A percentile compares a stretch with the other conserved stretches of the same genome.
phyloP scores from a whole-genome alignment of 495 filamentous ascomycete species.

The Hypoxylon fuscum region DNA sequence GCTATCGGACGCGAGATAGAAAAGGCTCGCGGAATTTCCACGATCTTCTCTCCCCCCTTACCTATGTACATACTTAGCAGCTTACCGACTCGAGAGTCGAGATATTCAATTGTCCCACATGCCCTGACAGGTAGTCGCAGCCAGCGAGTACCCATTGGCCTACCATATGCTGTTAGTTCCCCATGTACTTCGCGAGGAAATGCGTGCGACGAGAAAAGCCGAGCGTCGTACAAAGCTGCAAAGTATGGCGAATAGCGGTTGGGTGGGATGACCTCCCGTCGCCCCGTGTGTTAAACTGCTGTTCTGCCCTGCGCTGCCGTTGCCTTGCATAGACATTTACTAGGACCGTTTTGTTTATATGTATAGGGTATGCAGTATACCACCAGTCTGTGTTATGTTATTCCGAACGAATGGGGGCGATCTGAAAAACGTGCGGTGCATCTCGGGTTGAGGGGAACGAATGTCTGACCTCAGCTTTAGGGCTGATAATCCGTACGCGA shows the following conservation, averaged over 20 bases:
- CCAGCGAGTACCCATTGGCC: slow-evolving; percentile 18
- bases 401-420: slow-evolving; percentile 13
- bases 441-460: not conserved
- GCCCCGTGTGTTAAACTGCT: slow-evolving; percentile 9
- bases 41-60: slow-evolving; percentile 23
- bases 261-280: slow-evolving; percentile 27
- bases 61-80: not conserved
- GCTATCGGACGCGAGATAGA: slow-evolving; percentile 33
- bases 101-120: slow-evolving; percentile 5
- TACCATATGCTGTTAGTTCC: slow-evolving; percentile 12
- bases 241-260: too few species aligned
- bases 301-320: slow-evolving; percentile 18
- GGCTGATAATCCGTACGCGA: slow-evolving; percentile 15
- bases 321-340: slow-evolving; percentile 12
- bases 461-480: slow-evolving; percentile 37
- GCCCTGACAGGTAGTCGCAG: slow-evolving; percentile 22
- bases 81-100: slow-evolving; percentile 5
- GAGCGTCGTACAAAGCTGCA: slow-evolving; percentile 6
- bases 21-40: slow-evolving; percentile 30
- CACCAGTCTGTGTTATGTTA: slow-evolving; percentile 9
- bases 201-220: slow-evolving; percentile 9
- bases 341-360: not conserved
- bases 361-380: not conserved
- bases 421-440: slow-evolving; percentile 3
- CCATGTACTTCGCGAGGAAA: slow-evolving; percentile 3